Evolutionary conservation across 441 rosid species (phyloP).

Genomic region (Euphorbia schlechtendalii): DNA sequence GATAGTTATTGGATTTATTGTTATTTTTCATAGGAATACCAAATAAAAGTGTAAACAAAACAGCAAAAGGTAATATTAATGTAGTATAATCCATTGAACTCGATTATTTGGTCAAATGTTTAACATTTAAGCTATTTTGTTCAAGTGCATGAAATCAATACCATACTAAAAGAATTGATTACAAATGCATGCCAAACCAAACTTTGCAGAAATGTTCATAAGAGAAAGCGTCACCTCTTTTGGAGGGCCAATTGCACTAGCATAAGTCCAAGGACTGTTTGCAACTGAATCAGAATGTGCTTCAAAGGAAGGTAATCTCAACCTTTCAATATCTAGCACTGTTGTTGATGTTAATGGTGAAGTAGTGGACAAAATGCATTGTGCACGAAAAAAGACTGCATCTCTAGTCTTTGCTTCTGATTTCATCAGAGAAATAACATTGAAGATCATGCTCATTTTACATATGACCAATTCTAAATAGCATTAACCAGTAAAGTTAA

Average conservation of each 20-base stretch:
- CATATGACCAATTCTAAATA: slow-evolving; percentile 2
- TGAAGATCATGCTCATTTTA: slow-evolving; percentile 14
- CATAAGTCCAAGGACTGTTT: slow-evolving; percentile 56
- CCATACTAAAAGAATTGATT: not conserved
- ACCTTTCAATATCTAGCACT: slow-evolving; percentile 65
- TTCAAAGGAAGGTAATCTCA: slow-evolving; percentile 66
- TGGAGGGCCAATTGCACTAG: slow-evolving; percentile 41
- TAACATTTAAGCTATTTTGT: not conserved
- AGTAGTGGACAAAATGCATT: slow-evolving; percentile 63
- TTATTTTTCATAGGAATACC: not conserved
- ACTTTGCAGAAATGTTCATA: not conserved
- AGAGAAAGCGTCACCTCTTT: slow-evolving; percentile 43
- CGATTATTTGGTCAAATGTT: not conserved
- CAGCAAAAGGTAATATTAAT: not conserved
- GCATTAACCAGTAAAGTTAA: not conserved
- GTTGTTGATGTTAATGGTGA: slow-evolving; percentile 42
- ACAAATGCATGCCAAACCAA: not conserved
- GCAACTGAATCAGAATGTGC: slow-evolving; percentile 44
- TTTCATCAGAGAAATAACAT: slow-evolving; percentile 22
- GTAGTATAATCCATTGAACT: not conserved
- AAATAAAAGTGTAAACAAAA: not conserved
- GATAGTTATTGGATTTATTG: not conserved
- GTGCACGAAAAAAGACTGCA: slow-evolving; percentile 41
- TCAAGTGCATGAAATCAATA: not conserved
- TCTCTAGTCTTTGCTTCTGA: slow-evolving; percentile 64